These are phyloP conservation scores for Gynostemma pentaphyllum DNA, from an alignment of 306 rosid genomes.

Conservation along the genomic window DNA sequence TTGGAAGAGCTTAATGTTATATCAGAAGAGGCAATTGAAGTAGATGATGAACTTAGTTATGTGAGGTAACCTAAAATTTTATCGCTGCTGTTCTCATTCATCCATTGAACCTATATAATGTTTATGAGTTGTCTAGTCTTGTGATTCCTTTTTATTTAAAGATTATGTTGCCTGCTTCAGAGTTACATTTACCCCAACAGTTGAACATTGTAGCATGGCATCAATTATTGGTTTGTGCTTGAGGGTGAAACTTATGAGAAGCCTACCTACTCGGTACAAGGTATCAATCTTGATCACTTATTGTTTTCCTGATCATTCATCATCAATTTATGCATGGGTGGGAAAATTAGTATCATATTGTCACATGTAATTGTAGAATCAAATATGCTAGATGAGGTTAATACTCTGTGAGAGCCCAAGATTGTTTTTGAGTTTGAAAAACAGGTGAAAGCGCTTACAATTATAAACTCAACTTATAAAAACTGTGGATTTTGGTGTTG, in stretches of 20 bases:
- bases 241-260: constrained; percentile 78
- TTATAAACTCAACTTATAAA: not conserved
- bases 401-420: not conserved
- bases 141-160: not conserved
- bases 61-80: constrained; percentile 41
- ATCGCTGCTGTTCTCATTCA: not conserved
- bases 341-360: not conserved
- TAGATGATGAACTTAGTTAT: constrained; percentile 52
- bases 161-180: constrained; percentile 30
- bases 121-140: not conserved
- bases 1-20: constrained; percentile 95
- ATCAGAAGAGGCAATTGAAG: constrained; percentile 78
- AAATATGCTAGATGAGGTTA: not conserved
- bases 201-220: constrained; percentile 97
- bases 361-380: not conserved
- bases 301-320: not conserved
- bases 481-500: not conserved
- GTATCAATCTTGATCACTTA: constrained; percentile 19
- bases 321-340: not conserved
- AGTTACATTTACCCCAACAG: constrained; percentile 90
- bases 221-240: constrained; percentile 87
- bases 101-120: too few species aligned
- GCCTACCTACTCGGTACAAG: constrained; percentile 83
- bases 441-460: not conserved
- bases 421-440: not conserved